These are phyloP conservation scores for Trichoderma brevicompactum DNA, from an alignment of 2,329 filamentous ascomycete species.

Conservation along the genomic window DNA sequence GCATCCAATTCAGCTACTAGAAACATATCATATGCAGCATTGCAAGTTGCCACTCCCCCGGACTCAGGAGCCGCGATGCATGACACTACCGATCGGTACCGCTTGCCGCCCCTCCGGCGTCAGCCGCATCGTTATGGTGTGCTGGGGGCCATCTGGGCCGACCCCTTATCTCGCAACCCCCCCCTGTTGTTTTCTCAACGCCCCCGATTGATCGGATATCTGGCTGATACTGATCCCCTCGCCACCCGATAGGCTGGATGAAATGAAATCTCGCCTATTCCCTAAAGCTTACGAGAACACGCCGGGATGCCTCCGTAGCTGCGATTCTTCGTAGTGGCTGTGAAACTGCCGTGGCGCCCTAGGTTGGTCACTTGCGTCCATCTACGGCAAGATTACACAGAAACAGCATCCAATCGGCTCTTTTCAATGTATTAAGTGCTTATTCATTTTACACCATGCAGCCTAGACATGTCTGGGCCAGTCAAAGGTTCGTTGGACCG, in stretches of 20 bases:
- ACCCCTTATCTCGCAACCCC: not conserved
- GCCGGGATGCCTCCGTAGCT: not conserved
- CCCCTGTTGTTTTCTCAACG: not conserved
- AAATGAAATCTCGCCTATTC: not conserved
- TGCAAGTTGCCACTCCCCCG: conserved; percentile 16
- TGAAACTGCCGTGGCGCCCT: not conserved
- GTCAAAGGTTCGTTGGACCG: not conserved
- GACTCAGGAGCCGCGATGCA: not conserved
- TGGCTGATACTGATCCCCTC: not conserved
- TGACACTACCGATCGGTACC: conserved; percentile 3
- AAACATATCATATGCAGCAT: not conserved
- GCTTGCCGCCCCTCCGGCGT: conserved; percentile 1
- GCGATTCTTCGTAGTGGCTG: not conserved
- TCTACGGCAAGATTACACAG: too few species aligned
- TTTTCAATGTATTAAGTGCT: not conserved
- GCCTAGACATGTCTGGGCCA: not conserved
- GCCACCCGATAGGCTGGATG: not conserved
- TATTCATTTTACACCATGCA: too few species aligned
- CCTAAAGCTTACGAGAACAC: not conserved
- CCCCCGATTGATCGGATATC: not conserved
- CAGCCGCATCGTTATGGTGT: not conserved
- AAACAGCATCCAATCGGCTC: not conserved
- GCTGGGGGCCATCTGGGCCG: not conserved
- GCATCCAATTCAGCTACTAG: not conserved
- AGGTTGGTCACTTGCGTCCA: not conserved